Evolutionary conservation across 1,284 basidiomycete genomes (phyloP).

Genomic region (Phellopilus nigrolimitatus): DNA sequence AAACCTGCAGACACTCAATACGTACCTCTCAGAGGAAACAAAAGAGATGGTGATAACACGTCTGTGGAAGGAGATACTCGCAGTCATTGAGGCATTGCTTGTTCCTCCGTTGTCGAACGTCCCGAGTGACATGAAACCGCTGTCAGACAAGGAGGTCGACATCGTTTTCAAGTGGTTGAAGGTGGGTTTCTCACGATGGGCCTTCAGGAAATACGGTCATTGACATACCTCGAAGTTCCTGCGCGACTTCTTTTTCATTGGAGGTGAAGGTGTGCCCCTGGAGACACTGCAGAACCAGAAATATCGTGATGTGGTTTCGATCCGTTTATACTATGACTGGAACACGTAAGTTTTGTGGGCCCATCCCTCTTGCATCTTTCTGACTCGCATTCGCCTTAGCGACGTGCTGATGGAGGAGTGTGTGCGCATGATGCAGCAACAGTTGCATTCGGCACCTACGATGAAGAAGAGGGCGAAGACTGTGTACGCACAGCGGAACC

Average conservation of each 20-base stretch:
- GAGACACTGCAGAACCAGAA: conserved; percentile 93
- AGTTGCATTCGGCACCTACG: conserved; percentile 66
- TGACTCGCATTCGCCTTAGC: conserved; percentile 34
- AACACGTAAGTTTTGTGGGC: conserved; percentile 54
- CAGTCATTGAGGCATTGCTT: conserved; percentile 83
- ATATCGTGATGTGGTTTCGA: conserved; percentile 88
- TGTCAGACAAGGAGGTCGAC: conserved; percentile 94
- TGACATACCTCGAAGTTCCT: conserved; percentile 58
- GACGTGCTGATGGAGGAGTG: conserved; percentile 96
- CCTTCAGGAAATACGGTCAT: conserved; percentile 2
- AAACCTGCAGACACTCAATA: conserved; percentile 90
- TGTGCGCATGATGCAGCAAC: conserved; percentile 87
- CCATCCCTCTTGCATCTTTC: conserved; percentile 1
- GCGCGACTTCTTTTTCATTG: conserved; percentile 92
- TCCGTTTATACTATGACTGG: conserved; percentile 93
- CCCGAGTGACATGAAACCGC: conserved; percentile 85
- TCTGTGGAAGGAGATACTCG: conserved; percentile 96
- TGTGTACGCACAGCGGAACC: conserved; percentile 83
- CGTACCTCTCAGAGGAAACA: conserved; percentile 77
- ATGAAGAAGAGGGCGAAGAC: conserved; percentile 88
- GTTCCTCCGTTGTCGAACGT: conserved; percentile 89
- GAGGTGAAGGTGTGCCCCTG: conserved; percentile 86
- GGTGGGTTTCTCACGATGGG: conserved; percentile 37
- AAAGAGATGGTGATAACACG: conserved; percentile 92
- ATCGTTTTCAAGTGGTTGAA: conserved; percentile 98